Base-by-base conservation (phyloP, 345 rosid species). In the Eucalyptus lansdowneana region DNA sequence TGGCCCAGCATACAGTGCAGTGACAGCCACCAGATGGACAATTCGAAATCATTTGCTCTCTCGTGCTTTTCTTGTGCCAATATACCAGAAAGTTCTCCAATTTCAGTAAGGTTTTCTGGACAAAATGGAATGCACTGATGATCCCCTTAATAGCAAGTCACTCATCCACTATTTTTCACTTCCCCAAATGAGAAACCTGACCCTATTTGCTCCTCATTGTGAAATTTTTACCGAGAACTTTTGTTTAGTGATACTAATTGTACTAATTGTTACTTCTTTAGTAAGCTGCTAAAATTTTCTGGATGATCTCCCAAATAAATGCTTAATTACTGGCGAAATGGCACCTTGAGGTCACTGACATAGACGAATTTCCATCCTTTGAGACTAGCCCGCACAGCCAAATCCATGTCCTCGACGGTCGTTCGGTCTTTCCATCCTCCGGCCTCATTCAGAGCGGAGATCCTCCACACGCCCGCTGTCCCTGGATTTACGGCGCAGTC, bases 361-460 rank as follows among this genome's bases (percentile, higher is more conserved):
- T 93, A 97, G 47, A 97, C 92, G 69, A 96, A 97, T 88, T 96
- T 96, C 95, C 97, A 95, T 45, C 99, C 99, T 88, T 92, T 96
- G 76, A 97, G 93, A 91, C 98, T 91, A 25, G 98, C 97, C 50
- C 99, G 93, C 87, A 97, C 98, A 0, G 99, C 99, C 86, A 97
- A 91, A 90, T 96, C 99, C 99, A 97, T 97, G 85, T 97, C 99
- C 88, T 97, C 99, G 5, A 97, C 99, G 0, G 98, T 96, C 6
- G 99, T 97, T 47, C 99, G 92, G 86, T 96, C 98, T 88, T 96
- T 96, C 99, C 99, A 97, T 37, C 99, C 99, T 56, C 97, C 98
- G 0, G 99, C 97, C 31, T 96, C 96, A 58, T 92, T 93, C 47
- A 97, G 88, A 54, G 97, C 99, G 4, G 95, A 89, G 29, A 97